A percentile compares a stretch with the other conserved stretches of the same genome.
Conservation (phyloP, 495 filamentous ascomycete genomes). For the Jackrogersella minutella region DNA sequence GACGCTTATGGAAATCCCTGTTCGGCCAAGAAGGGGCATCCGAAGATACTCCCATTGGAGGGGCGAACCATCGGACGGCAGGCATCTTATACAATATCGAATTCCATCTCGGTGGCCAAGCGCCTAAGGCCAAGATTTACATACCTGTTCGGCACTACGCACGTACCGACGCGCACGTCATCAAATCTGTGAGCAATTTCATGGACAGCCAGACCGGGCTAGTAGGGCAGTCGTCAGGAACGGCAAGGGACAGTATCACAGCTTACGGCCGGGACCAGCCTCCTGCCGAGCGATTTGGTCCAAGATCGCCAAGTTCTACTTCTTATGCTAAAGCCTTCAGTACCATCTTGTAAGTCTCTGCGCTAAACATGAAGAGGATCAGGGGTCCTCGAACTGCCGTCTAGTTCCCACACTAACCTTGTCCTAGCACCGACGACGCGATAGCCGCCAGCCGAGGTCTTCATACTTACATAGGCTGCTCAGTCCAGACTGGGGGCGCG, state of each 20-base stretch:
- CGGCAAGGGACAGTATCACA: no score
- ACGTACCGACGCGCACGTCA: not conserved
- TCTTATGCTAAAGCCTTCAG: not conserved
- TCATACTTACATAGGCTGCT: not conserved
- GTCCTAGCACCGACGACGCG: not conserved
- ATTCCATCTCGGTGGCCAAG: not conserved
- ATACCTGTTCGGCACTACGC: constrained; percentile 12
- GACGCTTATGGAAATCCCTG: not conserved
- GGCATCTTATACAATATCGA: constrained; percentile 15
- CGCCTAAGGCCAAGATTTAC: constrained; percentile 1
- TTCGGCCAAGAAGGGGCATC: not conserved
- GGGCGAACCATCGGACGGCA: not conserved
- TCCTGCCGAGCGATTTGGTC: not conserved
- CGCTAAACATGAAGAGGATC: no score
- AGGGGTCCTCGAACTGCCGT: no score
- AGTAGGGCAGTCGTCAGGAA: no score
- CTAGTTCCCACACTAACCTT: no score
- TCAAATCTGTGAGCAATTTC: no score
- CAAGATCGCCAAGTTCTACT: not conserved
- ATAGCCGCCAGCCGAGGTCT: no score
- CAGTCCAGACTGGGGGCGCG: not conserved
- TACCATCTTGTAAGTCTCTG: not conserved
- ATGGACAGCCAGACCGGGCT: no score
- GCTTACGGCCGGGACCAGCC: no score
- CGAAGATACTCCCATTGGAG: not conserved